phyloP scores from a whole-genome alignment of 2,329 filamentous ascomycete genomes.

The Verticillium klebahnii region DNA sequence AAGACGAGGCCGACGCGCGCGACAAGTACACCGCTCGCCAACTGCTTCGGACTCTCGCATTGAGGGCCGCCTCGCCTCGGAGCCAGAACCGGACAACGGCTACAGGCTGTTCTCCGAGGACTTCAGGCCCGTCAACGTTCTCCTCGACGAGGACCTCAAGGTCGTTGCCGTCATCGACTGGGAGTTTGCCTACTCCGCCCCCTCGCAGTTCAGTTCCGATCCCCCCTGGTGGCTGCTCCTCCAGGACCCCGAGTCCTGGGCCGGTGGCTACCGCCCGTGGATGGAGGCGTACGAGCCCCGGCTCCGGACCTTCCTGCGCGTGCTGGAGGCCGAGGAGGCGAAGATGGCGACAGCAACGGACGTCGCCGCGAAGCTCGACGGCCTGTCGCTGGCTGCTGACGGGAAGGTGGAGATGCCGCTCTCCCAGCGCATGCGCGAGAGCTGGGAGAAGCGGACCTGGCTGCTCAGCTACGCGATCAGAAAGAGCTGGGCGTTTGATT shows the following conservation, averaged over 20 bases:
- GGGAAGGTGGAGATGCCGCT: background rate
- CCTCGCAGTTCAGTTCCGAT: conserved; percentile 25
- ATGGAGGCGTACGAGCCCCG: conserved; percentile 23
- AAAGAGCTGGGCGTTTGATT: conserved; percentile 32
- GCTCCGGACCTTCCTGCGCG: conserved; percentile 25
- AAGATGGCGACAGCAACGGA: conserved; percentile 4
- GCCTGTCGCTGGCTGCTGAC: background rate
- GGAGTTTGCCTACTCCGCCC: conserved; percentile 32
- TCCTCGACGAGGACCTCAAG: conserved; percentile 20
- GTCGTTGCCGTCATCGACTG: conserved; percentile 33
- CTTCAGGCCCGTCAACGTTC: conserved; percentile 25
- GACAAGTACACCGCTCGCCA: conserved; percentile 28
- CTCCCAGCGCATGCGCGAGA: conserved; percentile 23
- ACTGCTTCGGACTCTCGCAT: conserved; percentile 24
- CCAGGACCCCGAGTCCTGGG: conserved; percentile 25
- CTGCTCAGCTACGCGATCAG: conserved; percentile 29
- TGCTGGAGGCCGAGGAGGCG: conserved; percentile 25
- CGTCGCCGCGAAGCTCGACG: background rate
- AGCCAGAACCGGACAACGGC: conserved; percentile 1
- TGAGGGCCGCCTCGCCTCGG: conserved; percentile 7
- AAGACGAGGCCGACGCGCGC: conserved; percentile 21
- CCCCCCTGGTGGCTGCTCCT: conserved; percentile 35
- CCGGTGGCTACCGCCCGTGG: conserved; percentile 23
- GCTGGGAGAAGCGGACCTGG: conserved; percentile 27
- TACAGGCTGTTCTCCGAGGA: conserved; percentile 27